phyloP scores from a whole-genome alignment of 2,329 filamentous ascomycete species.

The Metarhizium rileyi region DNA sequence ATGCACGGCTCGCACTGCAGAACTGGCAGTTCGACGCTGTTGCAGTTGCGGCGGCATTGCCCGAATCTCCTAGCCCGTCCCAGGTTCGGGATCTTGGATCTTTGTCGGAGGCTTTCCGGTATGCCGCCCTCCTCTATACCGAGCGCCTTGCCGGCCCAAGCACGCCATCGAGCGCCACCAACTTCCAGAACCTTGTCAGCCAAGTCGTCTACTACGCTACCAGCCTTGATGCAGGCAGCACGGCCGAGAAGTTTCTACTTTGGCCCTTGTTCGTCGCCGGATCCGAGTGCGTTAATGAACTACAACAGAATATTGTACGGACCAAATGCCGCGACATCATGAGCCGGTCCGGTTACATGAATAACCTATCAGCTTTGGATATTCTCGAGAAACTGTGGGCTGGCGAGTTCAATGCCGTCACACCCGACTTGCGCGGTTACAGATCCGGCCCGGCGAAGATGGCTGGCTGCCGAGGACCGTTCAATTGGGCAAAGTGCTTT shows the following conservation, averaged over 20 bases:
- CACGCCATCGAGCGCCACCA: slow-evolving; percentile 60
- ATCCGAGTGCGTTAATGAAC: slow-evolving; percentile 75
- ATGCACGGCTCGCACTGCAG: slow-evolving; percentile 65
- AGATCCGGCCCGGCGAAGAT: slow-evolving; percentile 16
- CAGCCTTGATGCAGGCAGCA: slow-evolving; percentile 60
- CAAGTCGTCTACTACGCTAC: slow-evolving; percentile 78
- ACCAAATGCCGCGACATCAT: slow-evolving; percentile 78
- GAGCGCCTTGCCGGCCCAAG: slow-evolving; percentile 75
- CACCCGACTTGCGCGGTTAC: slow-evolving; percentile 21
- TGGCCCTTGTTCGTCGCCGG: slow-evolving; percentile 91
- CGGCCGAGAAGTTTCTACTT: slow-evolving; percentile 77
- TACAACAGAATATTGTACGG: slow-evolving; percentile 70
- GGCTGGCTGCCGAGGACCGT: slow-evolving; percentile 36
- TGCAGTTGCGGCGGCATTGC: slow-evolving; percentile 40
- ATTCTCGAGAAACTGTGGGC: slow-evolving; percentile 80
- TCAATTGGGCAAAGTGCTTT: slow-evolving; percentile 49
- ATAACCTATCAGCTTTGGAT: slow-evolving; percentile 79
- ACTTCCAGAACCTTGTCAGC: slow-evolving; percentile 75
- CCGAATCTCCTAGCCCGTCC: slow-evolving; percentile 39
- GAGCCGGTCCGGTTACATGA: slow-evolving; percentile 82
- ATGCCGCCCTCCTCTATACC: slow-evolving; percentile 80
- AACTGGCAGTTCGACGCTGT: slow-evolving; percentile 66
- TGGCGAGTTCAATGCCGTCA: slow-evolving; percentile 36
- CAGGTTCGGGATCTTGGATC: slow-evolving; percentile 68
- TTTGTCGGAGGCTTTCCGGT: slow-evolving; percentile 83